Base-by-base conservation (phyloP, 305 asterid species). In the Solanum hybrid region DNA sequence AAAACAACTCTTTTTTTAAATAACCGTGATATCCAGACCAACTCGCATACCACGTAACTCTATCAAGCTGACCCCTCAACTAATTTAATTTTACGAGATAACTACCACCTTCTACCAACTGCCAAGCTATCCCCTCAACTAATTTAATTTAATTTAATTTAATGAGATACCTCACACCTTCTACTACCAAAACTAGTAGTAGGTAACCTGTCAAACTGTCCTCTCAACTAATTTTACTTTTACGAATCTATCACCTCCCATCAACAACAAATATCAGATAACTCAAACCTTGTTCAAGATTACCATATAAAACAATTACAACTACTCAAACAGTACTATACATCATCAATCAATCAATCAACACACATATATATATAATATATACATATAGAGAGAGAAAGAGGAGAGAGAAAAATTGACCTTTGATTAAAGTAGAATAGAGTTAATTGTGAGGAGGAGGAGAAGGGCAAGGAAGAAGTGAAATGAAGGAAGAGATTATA, bases 231-330 rank as follows among this genome's bases (percentile, higher is more conserved):
- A 64, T 22, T 64, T 64, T 22, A 64, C 28, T 64, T 22, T 22
- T 22, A 22, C 3, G 6, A 22, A 0, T 64, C 12, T 4, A 2
- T 22, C 16, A 24, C 16, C 8, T 24, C 4, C 0, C 9, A 69
- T 12, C 76, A 69, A 5, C 33, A 69, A 71, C 3, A 24, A 26
- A 71, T 26, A 24, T 0, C 0, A 71, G 2, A 5, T 69, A 69
- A 69, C 33, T 69, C 16, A 24, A 26, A 11, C 8, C 76, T 10
- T 69, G 16, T 67, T 10, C 3, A 0, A 0, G 3, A n/a, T n/a
- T 69, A 6, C 4, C 34, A 0, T n/a, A 71, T 24, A 76, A 76
- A 33, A 18, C 13, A 76, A 76, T 76, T 76, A 33, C 28, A 33
- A 76, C 16, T 76, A 33, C 40, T 76, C 14, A 73, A 26, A 28